These are phyloP conservation scores for Marsdenia floribunda DNA, from an alignment of 257 asterid species.

Conservation along the genomic window DNA sequence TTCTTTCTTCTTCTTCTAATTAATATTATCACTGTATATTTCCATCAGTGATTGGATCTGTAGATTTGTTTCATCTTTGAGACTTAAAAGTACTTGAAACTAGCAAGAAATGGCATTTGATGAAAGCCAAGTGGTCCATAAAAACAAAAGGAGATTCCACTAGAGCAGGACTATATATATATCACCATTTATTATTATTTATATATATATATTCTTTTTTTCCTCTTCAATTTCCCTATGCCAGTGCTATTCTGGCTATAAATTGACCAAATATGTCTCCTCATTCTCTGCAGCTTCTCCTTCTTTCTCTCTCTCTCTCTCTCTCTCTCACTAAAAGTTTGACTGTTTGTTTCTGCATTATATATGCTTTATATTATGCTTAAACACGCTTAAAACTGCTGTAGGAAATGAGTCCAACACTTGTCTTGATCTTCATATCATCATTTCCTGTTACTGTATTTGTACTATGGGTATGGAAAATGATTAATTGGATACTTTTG, in stretches of 20 bases:
- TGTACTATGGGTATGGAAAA: conserved; percentile 28
- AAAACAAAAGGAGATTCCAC: conserved; percentile 10
- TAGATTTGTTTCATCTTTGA: background rate
- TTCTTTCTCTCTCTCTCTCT: background rate
- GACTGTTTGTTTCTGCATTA: too few relatives aligned
- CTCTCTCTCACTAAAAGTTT: too few relatives aligned
- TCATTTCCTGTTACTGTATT: background rate
- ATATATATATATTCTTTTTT: background rate
- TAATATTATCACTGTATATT: background rate
- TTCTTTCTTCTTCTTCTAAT: background rate
- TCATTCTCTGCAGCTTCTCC: background rate
- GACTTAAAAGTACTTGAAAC: background rate
- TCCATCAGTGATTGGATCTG: background rate
- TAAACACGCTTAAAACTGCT: background rate
- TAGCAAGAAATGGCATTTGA: background rate
- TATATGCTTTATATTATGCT: too few relatives aligned
- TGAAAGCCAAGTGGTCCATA: conserved; percentile 33
- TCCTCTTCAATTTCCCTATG: background rate
- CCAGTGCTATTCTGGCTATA: conserved; percentile 16
- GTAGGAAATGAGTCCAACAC: background rate
- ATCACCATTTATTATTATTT: conserved; percentile 15
- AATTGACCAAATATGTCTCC: conserved; percentile 15
- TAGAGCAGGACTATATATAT: background rate
- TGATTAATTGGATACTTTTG: conserved; percentile 46
- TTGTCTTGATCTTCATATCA: background rate